Percentiles rank a stretch among this genome's conserved stretches.
Evolutionary conservation across 73 alveolate genomes (phyloP).

Genomic region (Tetrahymena elliotti): DNA sequence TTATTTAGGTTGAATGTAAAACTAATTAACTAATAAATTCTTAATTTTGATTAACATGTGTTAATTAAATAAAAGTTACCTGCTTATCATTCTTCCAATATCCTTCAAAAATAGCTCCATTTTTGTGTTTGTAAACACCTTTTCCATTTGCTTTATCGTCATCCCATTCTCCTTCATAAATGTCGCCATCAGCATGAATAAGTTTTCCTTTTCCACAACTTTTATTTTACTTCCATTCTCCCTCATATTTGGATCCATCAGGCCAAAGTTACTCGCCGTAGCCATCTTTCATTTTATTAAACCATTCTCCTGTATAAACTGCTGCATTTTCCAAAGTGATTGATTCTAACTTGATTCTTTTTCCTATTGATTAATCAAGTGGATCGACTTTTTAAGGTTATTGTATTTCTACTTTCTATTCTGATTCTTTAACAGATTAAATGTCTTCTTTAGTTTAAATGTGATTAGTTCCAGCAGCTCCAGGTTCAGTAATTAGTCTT

Average conservation of each 20-base stretch:
- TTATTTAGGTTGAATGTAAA: neutral
- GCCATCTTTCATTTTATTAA: slow-evolving; percentile 54
- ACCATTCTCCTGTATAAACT: slow-evolving; percentile 47
- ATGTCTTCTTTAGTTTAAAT: neutral
- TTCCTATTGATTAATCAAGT: neutral
- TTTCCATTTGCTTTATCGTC: slow-evolving; percentile 62
- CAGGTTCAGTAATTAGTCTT: neutral
- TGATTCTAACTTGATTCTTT: slow-evolving; percentile 43
- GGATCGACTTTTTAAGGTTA: neutral
- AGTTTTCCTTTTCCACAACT: slow-evolving; percentile 34
- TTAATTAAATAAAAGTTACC: neutral
- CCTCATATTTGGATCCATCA: slow-evolving; percentile 60
- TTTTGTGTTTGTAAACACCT: slow-evolving; percentile 50
- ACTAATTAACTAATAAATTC: neutral
- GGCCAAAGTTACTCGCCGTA: slow-evolving; percentile 53
- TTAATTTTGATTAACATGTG: no score
- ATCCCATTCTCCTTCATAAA: slow-evolving; percentile 54
- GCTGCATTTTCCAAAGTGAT: slow-evolving; percentile 46
- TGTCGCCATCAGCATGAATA: slow-evolving; percentile 26
- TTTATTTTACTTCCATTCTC: slow-evolving; percentile 37
- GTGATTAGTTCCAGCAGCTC: neutral
- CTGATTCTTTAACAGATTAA: neutral
- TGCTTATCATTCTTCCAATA: slow-evolving; percentile 19
- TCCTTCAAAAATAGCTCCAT: slow-evolving; percentile 59
- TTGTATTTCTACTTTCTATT: neutral